Evolutionary conservation across 257 asterid genomes (phyloP).

Genomic region (Lycium ferocissimum): DNA sequence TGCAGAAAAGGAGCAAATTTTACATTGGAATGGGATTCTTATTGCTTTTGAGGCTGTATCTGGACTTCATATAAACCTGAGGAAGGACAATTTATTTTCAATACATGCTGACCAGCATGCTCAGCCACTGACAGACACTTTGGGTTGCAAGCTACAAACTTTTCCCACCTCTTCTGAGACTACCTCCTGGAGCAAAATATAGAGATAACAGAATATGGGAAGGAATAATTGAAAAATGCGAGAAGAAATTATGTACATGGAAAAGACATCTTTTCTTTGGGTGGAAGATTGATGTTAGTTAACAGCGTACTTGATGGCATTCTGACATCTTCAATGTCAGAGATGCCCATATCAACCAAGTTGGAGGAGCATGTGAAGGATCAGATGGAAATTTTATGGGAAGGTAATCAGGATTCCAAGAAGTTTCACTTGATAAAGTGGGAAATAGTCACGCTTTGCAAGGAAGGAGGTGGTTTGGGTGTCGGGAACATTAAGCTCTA

Average conservation of each 20-base stretch:
- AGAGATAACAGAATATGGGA: neutral
- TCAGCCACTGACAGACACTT: neutral
- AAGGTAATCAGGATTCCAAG: no score
- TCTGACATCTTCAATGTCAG: no score
- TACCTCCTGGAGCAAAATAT: neutral
- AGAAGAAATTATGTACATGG: neutral
- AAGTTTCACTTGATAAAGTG: no score
- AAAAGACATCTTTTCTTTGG: neutral
- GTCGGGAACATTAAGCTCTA: no score
- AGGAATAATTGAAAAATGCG: neutral
- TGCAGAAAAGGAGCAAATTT: neutral
- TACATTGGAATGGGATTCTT: neutral
- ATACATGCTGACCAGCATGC: neutral
- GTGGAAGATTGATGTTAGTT: neutral
- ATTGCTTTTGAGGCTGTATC: neutral
- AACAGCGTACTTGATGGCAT: neutral
- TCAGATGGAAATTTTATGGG: no score
- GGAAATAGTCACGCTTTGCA: no score
- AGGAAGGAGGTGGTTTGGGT: no score
- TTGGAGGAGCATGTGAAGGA: no score
- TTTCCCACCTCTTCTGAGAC: neutral
- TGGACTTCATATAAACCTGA: neutral
- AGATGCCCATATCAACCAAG: no score
- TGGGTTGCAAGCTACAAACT: neutral
- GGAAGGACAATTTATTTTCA: neutral